Evolutionary conservation across 345 rosid species (phyloP).

Genomic region (Linum lewisii): DNA sequence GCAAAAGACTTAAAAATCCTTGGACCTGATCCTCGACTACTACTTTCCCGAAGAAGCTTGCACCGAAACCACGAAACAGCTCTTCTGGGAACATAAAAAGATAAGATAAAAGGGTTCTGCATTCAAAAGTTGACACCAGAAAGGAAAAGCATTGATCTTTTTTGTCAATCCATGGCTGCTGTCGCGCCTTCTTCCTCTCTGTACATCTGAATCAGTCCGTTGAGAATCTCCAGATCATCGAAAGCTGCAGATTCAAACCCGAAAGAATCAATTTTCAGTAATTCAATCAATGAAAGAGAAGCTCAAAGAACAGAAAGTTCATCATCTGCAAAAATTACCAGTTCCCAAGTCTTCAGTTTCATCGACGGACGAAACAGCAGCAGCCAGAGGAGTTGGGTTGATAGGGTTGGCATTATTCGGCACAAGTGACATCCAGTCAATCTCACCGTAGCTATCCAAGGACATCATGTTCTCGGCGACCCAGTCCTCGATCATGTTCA

Average conservation of each 20-base stretch:
- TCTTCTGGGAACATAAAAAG: no score
- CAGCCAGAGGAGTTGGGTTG: slow-evolving; percentile 5
- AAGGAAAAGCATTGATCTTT: not conserved
- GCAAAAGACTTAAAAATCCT: no score
- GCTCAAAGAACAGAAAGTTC: not conserved
- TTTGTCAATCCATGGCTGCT: not conserved
- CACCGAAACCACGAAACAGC: no score
- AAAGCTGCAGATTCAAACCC: slow-evolving; percentile 47
- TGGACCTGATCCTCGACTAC: no score
- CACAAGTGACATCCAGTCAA: slow-evolving; percentile 70
- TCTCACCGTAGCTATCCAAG: slow-evolving; percentile 39
- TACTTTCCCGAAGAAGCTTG: no score
- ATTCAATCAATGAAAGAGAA: not conserved
- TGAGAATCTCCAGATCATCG: slow-evolving; percentile 66
- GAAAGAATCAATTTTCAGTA: not conserved
- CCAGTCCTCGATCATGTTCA: slow-evolving; percentile 66
- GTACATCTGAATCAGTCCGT: slow-evolving; percentile 5
- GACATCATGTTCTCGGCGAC: slow-evolving; percentile 37
- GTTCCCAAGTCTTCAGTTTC: slow-evolving; percentile 51
- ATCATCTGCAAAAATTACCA: slow-evolving; percentile 38
- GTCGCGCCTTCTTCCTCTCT: not conserved
- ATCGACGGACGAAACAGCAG: slow-evolving; percentile 32
- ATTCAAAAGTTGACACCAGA: not conserved
- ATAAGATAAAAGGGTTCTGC: not conserved
- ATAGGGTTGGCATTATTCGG: slow-evolving; percentile 27